Percentiles rank a stretch among this genome's conserved stretches.
phyloP scores from a whole-genome alignment of 2,329 filamentous ascomycete genomes.

The Botryotinia globosa region DNA sequence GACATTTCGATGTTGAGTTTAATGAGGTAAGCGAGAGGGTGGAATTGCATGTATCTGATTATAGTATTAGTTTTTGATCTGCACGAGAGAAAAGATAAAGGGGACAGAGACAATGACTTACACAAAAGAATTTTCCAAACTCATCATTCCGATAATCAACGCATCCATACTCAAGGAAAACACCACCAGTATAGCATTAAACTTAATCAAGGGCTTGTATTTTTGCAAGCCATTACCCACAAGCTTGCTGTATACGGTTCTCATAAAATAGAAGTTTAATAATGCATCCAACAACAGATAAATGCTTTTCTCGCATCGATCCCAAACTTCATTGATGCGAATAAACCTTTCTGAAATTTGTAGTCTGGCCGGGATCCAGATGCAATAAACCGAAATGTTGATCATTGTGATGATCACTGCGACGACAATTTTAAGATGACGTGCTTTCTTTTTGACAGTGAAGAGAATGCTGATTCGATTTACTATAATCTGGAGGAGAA shows the following conservation, averaged over 20 bases:
- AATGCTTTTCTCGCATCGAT: constrained; percentile 51
- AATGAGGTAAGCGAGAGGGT: constrained; percentile 44
- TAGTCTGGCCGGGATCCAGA: constrained; percentile 53
- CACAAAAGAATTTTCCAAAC: constrained; percentile 38
- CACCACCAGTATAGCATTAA: constrained; percentile 43
- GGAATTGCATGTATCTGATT: constrained; percentile 41
- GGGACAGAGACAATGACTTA: constrained; percentile 28
- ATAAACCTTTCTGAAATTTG: constrained; percentile 44
- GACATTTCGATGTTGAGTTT: constrained; percentile 47
- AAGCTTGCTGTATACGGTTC: constrained; percentile 41
- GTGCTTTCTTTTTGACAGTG: constrained; percentile 41
- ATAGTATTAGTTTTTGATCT: not conserved
- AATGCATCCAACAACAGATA: constrained; percentile 50
- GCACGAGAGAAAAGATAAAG: not conserved
- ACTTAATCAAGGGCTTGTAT: constrained; percentile 42
- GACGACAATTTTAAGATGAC: constrained; percentile 43
- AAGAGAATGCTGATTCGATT: constrained; percentile 52
- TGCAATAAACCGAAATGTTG: constrained; percentile 53
- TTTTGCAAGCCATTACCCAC: constrained; percentile 40
- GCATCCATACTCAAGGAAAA: constrained; percentile 44
- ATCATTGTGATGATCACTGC: constrained; percentile 45
- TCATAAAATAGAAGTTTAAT: constrained; percentile 54
- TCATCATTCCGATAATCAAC: constrained; percentile 43
- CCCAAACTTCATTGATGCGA: constrained; percentile 50
- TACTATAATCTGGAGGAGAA: constrained; percentile 55